Evolutionary conservation across 1,139 yeast species (phyloP), one percentile per base, ranked within the genome.

Genomic region (Geotrichum aggregatum): DNA sequence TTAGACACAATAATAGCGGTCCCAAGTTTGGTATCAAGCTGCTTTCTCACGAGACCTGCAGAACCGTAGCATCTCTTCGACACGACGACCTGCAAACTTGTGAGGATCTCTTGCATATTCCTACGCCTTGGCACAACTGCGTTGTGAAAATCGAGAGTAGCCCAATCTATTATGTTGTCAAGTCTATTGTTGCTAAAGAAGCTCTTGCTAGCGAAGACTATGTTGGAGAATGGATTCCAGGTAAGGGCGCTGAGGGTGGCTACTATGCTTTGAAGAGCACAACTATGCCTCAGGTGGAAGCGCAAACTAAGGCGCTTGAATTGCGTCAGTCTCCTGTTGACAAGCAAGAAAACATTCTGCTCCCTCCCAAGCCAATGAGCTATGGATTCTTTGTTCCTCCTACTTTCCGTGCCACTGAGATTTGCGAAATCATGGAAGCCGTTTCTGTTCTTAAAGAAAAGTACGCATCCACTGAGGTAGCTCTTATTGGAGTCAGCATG

Each of bases 111-210:
- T 43, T 54, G 22, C 56, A 54, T 38, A 54, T 54, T 24, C 56
- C 56, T 33, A 54, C 56, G 3, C 54, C 56, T 14, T 54, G 56
- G 56, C 56, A 54, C 38, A 54, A 54, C 38, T 47, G 51, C 34
- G 56, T 54, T 3, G 54, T 54, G 21, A 42, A 43, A 11, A 34
- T 54, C 33, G 49, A 47, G 33, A 47, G 43, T 14, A 28, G 38
- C 13, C 35, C 42, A 10, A 44, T 41, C 19, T 48, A 44, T 24
- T 54, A 50, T 28, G 51, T 54, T 18, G 54, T 48, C 40, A 54
- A 54, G 49, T 54, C 56, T 14, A 19, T 36, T 34, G 54, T 54
- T 24, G 54, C 49, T n/a, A 38, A 21, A 14, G 49, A 50, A 5
- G 56, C 56, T 21, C 10, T 50, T 5, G 19, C n/a, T 3, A 44